These are phyloP conservation scores for Biscogniauxia mediterranea DNA, from an alignment of 2,329 filamentous ascomycete genomes.

Conservation along the genomic window DNA sequence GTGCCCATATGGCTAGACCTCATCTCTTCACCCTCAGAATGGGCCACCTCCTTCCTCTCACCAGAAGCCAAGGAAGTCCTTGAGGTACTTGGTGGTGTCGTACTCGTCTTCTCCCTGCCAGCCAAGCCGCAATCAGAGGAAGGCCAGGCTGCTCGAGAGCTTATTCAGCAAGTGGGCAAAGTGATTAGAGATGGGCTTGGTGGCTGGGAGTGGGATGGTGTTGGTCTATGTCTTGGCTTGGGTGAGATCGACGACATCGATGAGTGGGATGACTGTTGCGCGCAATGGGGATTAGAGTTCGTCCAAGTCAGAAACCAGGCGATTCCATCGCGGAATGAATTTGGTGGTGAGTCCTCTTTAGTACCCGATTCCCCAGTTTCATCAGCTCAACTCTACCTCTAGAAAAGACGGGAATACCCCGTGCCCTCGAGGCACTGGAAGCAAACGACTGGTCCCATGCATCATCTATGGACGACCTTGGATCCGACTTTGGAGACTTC, in stretches of 20 bases:
- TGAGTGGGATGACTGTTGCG: constrained; percentile 61
- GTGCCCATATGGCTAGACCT: constrained; percentile 69
- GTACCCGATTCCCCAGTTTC: neutral
- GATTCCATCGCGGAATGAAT: constrained; percentile 51
- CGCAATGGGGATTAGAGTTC: constrained; percentile 60
- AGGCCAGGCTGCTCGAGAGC: constrained; percentile 31
- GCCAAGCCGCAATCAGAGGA: constrained; percentile 20
- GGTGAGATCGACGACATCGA: constrained; percentile 46
- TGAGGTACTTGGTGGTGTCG: constrained; percentile 57
- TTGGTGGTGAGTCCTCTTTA: constrained; percentile 48
- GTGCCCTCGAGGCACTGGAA: constrained; percentile 61
- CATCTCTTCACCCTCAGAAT: constrained; percentile 49
- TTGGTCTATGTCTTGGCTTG: constrained; percentile 58
- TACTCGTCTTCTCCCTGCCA: constrained; percentile 52
- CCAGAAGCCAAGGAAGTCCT: constrained; percentile 63
- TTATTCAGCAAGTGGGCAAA: constrained; percentile 53
- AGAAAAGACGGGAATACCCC: constrained; percentile 60
- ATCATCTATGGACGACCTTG: constrained; percentile 29
- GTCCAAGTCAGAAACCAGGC: constrained; percentile 49
- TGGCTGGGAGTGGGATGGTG: constrained; percentile 64
- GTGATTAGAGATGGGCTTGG: constrained; percentile 58
- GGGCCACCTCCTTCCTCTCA: constrained; percentile 58
- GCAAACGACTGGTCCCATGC: constrained; percentile 61
- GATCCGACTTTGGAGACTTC: constrained; percentile 35
- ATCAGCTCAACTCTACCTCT: neutral